phyloP scores from a whole-genome alignment of 2,329 filamentous ascomycete species.

The Paraconiothyrium sp. region DNA sequence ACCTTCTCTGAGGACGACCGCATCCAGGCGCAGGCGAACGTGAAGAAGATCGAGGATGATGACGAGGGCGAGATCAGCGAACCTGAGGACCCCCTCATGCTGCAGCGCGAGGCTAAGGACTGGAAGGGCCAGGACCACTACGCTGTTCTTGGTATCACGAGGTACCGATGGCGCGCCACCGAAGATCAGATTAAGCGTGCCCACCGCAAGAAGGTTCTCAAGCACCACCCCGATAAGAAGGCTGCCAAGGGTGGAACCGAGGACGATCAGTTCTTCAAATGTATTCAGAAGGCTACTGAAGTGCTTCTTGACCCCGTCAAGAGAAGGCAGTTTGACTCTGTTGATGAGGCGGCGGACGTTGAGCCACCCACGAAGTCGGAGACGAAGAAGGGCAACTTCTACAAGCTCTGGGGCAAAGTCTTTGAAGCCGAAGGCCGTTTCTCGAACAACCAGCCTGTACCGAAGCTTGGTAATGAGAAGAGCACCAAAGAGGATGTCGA shows the following conservation, averaged over 20 bases:
- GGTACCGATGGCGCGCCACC: conserved; percentile 90
- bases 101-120: conserved; percentile 94
- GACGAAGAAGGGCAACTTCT: conserved; percentile 85
- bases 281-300: conserved; percentile 98
- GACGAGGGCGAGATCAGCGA: conserved; percentile 93
- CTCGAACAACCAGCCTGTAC: conserved; percentile 89
- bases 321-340: conserved; percentile 94
- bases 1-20: conserved; percentile 99
- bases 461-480: conserved; percentile 83
- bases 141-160: conserved; percentile 90
- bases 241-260: conserved; percentile 86
- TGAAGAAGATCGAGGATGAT: conserved; percentile 94
- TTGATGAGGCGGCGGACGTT: conserved; percentile 92
- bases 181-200: conserved; percentile 99
- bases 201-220: conserved; percentile 99
- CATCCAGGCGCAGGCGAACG: conserved; percentile 92
- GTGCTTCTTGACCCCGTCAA: conserved; percentile 90
- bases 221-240: conserved; percentile 99
- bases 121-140: conserved; percentile 99
- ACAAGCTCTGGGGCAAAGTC: conserved; percentile 90
- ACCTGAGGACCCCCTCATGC: conserved; percentile 89
- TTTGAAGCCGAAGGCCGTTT: conserved; percentile 95
- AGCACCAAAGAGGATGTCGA: conserved; percentile 90
- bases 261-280: conserved; percentile 99
- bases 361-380: conserved; percentile 95